Conservation (phyloP, 2,329 filamentous ascomycete genomes). For the Leptographium flavum region DNA sequence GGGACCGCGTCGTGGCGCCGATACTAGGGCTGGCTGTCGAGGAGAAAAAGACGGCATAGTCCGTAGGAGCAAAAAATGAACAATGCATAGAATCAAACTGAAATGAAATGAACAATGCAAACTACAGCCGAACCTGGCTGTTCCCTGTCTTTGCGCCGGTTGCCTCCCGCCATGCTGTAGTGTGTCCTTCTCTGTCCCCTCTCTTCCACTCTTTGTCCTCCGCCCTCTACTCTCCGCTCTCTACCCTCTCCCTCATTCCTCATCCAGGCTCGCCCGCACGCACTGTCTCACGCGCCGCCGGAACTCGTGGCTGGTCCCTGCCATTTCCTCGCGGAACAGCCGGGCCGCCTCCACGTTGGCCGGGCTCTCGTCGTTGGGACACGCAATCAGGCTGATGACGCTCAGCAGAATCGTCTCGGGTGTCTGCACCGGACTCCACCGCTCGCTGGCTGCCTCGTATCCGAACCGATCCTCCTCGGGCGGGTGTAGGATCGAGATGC, state of each 20-base stretch:
- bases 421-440: slow-evolving; percentile 90
- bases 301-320: slow-evolving; percentile 53
- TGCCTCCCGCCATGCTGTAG: no score
- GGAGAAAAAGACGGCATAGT: slow-evolving; percentile 4
- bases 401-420: slow-evolving; percentile 87
- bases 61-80: neutral
- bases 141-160: no score
- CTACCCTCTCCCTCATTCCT: slow-evolving; percentile 31
- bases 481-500: slow-evolving; percentile 93
- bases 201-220: neutral
- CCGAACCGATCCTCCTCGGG: slow-evolving; percentile 89
- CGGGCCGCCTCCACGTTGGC: slow-evolving; percentile 90
- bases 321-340: slow-evolving; percentile 67
- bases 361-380: slow-evolving; percentile 88
- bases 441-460: slow-evolving; percentile 79
- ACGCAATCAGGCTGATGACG: slow-evolving; percentile 82
- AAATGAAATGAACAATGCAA: no score
- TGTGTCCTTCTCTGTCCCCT: no score
- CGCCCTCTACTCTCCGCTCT: neutral
- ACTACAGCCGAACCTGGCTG: no score
- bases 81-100: no score
- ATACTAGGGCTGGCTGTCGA: slow-evolving; percentile 40
- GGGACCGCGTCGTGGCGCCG: slow-evolving; percentile 68
- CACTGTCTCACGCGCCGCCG: slow-evolving; percentile 63
- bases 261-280: slow-evolving; percentile 68